These are phyloP conservation scores for Kazachstania taianensis DNA, from an alignment of 805 yeast genomes.

Conservation along the genomic window DNA sequence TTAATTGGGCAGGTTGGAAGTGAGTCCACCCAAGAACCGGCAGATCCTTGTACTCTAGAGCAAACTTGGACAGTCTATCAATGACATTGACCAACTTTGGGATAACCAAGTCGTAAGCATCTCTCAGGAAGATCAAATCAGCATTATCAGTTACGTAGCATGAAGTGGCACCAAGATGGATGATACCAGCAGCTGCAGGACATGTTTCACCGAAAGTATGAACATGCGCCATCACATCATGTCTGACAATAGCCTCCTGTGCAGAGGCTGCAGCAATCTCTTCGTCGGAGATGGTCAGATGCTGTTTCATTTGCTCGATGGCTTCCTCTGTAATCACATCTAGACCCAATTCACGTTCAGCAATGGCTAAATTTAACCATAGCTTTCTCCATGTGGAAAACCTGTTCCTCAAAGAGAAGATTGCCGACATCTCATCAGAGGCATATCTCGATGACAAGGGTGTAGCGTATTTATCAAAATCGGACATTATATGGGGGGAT, in stretches of 20 bases:
- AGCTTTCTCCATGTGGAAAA: conserved; percentile 97
- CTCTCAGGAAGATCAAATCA: conserved; percentile 90
- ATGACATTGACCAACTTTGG: conserved; percentile 95
- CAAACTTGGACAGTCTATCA: conserved; percentile 79
- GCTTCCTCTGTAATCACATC: conserved; percentile 84
- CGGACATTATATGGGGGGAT: conserved; percentile 19
- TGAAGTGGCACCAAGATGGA: conserved; percentile 96
- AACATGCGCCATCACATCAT: conserved; percentile 99
- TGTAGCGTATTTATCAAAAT: conserved; percentile 69
- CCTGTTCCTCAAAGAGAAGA: conserved; percentile 87
- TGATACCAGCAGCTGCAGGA: conserved; percentile 95
- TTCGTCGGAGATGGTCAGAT: conserved; percentile 80
- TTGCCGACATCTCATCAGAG: conserved; percentile 88
- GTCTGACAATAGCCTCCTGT: conserved; percentile 97
- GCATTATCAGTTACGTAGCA: conserved; percentile 98
- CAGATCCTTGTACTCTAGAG: conserved; percentile 83
- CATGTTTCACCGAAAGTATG: conserved; percentile 88
- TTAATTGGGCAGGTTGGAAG: conserved; percentile 98
- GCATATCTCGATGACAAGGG: conserved; percentile 97
- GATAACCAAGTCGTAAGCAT: conserved; percentile 85
- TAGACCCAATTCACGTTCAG: conserved; percentile 87
- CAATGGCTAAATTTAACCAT: conserved; percentile 91
- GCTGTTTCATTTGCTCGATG: conserved; percentile 68
- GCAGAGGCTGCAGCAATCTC: conserved; percentile 81
- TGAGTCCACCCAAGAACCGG: conserved; percentile 99